Evolutionary conservation across 1,284 basidiomycete species (phyloP).

Genomic region (Heterobasidion annosum): DNA sequence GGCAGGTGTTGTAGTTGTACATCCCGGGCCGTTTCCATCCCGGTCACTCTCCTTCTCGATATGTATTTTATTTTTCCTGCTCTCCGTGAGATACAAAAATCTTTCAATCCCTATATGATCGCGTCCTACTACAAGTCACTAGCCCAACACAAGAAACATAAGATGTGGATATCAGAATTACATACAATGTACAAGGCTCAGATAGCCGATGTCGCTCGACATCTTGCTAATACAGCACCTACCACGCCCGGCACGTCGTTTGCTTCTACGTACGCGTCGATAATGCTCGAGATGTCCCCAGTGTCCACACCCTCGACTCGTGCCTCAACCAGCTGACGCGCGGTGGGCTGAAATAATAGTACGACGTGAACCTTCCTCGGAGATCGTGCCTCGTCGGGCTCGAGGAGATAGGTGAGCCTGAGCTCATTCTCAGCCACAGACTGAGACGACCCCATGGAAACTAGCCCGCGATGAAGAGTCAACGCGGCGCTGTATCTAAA

Average conservation of each 20-base stretch:
- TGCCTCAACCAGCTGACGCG: slow-evolving; percentile 49
- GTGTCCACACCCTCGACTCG: slow-evolving; percentile 41
- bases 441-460: slow-evolving; percentile 50
- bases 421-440: slow-evolving; percentile 67
- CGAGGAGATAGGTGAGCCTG: slow-evolving; percentile 53
- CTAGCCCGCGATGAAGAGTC: slow-evolving; percentile 51
- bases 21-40: no score
- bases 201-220: neutral
- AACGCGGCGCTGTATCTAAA: slow-evolving; percentile 63
- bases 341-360: slow-evolving; percentile 62
- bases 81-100: no score
- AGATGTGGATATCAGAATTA: no score
- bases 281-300: slow-evolving; percentile 47
- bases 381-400: slow-evolving; percentile 11
- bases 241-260: slow-evolving; percentile 69
- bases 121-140: no score
- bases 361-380: slow-evolving; percentile 34
- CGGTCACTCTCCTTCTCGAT: no score
- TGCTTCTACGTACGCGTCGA: slow-evolving; percentile 52
- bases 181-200: neutral
- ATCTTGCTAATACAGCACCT: slow-evolving; percentile 46
- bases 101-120: no score
- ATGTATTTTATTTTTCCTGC: no score
- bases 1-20: no score
- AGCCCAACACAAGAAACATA: no score